phyloP scores from a whole-genome alignment of 2,329 filamentous ascomycete species.

The Davidsoniella australis region DNA sequence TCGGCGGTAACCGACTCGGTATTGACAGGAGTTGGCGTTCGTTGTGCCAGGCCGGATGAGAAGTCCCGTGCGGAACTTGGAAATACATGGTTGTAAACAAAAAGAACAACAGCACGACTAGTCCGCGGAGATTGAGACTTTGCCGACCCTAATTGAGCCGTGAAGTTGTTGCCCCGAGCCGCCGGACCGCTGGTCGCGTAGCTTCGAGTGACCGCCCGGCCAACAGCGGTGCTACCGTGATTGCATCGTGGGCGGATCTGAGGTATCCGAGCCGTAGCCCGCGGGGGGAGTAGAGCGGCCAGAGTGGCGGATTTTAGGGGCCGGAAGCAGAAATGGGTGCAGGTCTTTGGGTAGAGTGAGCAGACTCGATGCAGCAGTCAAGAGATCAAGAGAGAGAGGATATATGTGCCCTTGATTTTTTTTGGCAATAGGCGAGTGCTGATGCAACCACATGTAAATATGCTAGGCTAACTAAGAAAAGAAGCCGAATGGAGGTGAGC shows the following conservation, averaged over 20 bases:
- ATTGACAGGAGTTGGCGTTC: too few species aligned
- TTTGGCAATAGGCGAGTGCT: background rate
- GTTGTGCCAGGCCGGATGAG: background rate
- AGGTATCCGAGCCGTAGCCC: conserved; percentile 14
- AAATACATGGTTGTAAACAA: background rate
- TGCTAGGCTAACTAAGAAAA: background rate
- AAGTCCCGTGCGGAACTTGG: background rate
- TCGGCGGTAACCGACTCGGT: too few species aligned
- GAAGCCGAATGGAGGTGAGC: background rate
- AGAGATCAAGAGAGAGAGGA: too few species aligned
- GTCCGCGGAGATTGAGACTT: too few species aligned
- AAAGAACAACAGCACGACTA: background rate
- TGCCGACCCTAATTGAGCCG: background rate
- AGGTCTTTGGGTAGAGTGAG: background rate
- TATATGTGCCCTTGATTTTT: too few species aligned
- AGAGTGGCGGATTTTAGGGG: conserved; percentile 11
- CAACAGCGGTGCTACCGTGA: conserved; percentile 12
- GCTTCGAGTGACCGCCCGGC: conserved; percentile 11
- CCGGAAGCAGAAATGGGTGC: background rate
- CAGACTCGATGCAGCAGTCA: background rate
- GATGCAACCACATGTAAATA: background rate
- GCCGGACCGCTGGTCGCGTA: conserved; percentile 4
- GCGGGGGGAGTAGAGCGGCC: conserved; percentile 13
- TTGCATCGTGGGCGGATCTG: conserved; percentile 12
- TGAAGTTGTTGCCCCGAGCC: background rate